A percentile compares a stretch with the other conserved stretches of the same genome.
Evolutionary conservation across 2,329 filamentous ascomycete species (phyloP).

Genomic region (Chaetomiaceae sp.): DNA sequence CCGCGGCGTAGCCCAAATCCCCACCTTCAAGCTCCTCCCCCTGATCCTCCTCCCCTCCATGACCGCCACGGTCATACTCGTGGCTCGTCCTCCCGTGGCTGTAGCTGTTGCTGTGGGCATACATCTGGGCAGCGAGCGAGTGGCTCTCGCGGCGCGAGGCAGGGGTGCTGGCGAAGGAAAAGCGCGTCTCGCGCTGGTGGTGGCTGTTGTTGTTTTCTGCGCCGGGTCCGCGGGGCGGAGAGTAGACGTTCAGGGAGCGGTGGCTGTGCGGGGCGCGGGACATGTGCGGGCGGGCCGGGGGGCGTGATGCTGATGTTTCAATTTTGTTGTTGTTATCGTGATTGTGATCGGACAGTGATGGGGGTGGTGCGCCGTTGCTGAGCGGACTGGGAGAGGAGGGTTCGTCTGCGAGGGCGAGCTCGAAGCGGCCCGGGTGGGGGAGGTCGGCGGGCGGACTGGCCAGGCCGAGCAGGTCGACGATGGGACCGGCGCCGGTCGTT

Average conservation of each 20-base stretch:
- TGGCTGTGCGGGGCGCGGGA: slow-evolving; percentile 20
- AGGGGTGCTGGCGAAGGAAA: slow-evolving; percentile 48
- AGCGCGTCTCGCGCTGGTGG: slow-evolving; percentile 42
- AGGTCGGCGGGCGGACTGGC: slow-evolving; percentile 57
- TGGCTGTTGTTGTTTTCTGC: slow-evolving; percentile 29
- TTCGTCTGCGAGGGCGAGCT: slow-evolving; percentile 44
- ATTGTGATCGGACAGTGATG: not conserved
- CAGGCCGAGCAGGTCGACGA: slow-evolving; percentile 66
- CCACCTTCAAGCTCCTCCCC: slow-evolving; percentile 74
- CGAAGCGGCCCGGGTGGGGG: slow-evolving; percentile 70
- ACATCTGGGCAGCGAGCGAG: slow-evolving; percentile 48
- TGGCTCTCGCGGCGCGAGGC: slow-evolving; percentile 42
- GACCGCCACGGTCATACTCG: not conserved
- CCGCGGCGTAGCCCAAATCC: slow-evolving; percentile 89
- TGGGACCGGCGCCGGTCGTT: slow-evolving; percentile 22
- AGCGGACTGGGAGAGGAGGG: slow-evolving; percentile 22
- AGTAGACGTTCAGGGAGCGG: slow-evolving; percentile 26
- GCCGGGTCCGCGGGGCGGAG: slow-evolving; percentile 23
- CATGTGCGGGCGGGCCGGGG: slow-evolving; percentile 19
- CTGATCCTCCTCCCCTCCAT: slow-evolving; percentile 56
- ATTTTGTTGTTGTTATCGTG: slow-evolving; percentile 14
- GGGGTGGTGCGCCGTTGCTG: not conserved
- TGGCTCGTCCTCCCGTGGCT: slow-evolving; percentile 20
- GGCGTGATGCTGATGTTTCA: not conserved
- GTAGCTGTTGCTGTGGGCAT: slow-evolving; percentile 21